These are phyloP conservation scores for Piromyces sp. DNA, from an alignment of 192 early-diverging fungal genomes.

Conservation along the genomic window DNA sequence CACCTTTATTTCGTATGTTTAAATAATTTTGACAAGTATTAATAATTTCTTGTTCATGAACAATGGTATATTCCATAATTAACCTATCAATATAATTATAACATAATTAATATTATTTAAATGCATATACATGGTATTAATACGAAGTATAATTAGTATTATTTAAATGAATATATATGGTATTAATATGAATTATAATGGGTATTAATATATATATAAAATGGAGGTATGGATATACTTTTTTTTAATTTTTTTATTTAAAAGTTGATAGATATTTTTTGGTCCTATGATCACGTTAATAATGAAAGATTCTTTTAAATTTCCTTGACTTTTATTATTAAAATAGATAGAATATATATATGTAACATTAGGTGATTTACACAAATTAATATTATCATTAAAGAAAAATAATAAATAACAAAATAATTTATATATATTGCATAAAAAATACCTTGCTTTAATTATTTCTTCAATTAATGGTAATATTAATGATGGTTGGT, in stretches of 20 bases:
- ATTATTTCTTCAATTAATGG: neutral
- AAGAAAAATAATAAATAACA: too few relatives aligned
- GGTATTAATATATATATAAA: too few relatives aligned
- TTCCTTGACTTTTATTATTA: neutral
- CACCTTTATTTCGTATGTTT: too few relatives aligned
- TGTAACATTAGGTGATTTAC: neutral
- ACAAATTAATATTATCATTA: too few relatives aligned
- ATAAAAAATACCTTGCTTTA: neutral
- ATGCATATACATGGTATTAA: too few relatives aligned
- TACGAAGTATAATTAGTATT: too few relatives aligned
- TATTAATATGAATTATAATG: too few relatives aligned
- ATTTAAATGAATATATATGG: too few relatives aligned
- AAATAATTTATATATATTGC: too few relatives aligned
- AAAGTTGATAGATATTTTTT: neutral
- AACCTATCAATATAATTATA: neutral
- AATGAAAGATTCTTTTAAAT: neutral
- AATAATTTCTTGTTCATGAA: neutral
- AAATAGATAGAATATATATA: neutral
- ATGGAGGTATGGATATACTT: too few relatives aligned
- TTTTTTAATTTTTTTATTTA: neutral
- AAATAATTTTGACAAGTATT: neutral
- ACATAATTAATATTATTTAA: too few relatives aligned
- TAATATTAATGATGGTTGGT: neutral
- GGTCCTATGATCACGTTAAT: neutral
- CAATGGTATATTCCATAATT: neutral